phyloP scores from a whole-genome alignment of 257 asterid species.

The Mitragyna speciosa region DNA sequence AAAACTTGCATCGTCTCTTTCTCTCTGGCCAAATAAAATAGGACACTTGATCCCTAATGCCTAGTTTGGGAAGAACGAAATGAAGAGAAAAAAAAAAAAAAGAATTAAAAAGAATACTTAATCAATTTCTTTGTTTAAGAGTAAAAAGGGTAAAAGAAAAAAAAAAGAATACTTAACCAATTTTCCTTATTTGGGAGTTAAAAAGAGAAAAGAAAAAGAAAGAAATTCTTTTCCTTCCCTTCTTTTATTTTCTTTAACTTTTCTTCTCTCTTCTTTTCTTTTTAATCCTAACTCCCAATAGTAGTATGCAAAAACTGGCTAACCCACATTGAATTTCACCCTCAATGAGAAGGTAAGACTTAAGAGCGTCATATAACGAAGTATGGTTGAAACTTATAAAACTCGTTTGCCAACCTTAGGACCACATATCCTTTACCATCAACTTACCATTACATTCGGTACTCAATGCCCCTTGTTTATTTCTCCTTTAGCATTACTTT shows the following conservation, averaged over 20 bases:
- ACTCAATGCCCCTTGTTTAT: constrained; percentile 15
- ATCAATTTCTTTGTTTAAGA: no score
- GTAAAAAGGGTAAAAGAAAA: no score
- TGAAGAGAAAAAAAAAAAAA: no score
- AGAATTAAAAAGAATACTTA: no score
- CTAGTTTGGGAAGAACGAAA: no score
- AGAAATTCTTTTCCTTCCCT: no score
- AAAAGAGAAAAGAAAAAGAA: no score
- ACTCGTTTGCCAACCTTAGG: not conserved
- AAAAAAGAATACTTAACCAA: no score
- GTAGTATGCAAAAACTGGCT: not conserved
- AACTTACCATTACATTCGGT: not conserved
- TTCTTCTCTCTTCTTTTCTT: no score
- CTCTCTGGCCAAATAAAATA: constrained; percentile 7
- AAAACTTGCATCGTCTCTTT: constrained; percentile 2
- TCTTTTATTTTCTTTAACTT: no score
- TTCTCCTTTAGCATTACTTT: not conserved
- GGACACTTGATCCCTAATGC: not conserved
- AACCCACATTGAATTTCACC: not conserved
- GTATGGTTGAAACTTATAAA: not conserved
- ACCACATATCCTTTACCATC: constrained; percentile 5
- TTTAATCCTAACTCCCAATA: no score
- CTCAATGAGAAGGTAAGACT: not conserved
- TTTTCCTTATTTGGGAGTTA: no score
- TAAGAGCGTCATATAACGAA: not conserved